Percentiles rank a stretch among this genome's conserved stretches.
These are phyloP conservation scores for Metarhizium anisopliae DNA, from an alignment of 2,329 filamentous ascomycete species.

Conservation along the genomic window DNA sequence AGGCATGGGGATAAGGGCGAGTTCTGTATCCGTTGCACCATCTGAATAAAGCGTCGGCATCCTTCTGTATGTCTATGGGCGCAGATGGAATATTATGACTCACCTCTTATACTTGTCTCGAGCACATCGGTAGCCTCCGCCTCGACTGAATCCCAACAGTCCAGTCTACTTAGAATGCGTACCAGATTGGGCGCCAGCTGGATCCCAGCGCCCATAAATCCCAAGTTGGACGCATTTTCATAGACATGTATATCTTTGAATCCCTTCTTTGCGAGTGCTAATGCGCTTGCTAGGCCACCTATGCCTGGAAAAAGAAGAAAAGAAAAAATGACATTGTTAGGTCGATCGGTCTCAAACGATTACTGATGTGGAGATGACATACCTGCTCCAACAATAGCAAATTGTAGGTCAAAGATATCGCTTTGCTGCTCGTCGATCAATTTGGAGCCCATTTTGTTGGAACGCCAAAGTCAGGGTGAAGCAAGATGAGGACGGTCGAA, in stretches of 20 bases:
- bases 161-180: slow-evolving; percentile 63
- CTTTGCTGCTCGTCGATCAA: too few species aligned
- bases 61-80: background rate
- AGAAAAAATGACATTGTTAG: too few species aligned
- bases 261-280: slow-evolving; percentile 67
- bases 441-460: too few species aligned
- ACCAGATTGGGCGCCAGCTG: slow-evolving; percentile 78
- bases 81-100: background rate
- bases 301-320: slow-evolving; percentile 44
- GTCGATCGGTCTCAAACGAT: too few species aligned
- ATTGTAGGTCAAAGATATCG: background rate
- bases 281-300: slow-evolving; percentile 64
- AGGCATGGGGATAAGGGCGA: slow-evolving; percentile 60
- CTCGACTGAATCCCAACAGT: slow-evolving; percentile 64
- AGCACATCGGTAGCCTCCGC: slow-evolving; percentile 61
- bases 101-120: slow-evolving; percentile 63
- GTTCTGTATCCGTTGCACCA: slow-evolving; percentile 58
- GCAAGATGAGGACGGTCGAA: too few species aligned
- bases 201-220: slow-evolving; percentile 77
- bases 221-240: slow-evolving; percentile 62
- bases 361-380: background rate
- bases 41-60: slow-evolving; percentile 30
- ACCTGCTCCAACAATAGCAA: background rate
- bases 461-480: too few species aligned
- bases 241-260: slow-evolving; percentile 67